Conservation (phyloP, 345 rosid genomes). For the Alliaria petiolata region DNA sequence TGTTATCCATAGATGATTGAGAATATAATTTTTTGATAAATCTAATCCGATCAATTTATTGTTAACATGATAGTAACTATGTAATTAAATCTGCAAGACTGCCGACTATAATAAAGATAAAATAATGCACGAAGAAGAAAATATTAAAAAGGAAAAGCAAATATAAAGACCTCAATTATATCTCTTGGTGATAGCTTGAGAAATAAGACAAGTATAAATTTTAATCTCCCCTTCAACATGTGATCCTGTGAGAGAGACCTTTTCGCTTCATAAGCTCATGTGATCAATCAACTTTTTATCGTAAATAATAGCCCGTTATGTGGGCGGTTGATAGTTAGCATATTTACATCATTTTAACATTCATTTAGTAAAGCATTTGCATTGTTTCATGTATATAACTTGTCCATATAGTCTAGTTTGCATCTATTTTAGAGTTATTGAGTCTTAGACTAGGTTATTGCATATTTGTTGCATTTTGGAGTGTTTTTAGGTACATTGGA, state of each 20-base stretch:
- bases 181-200: constrained; percentile 28
- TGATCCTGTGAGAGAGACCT: constrained; percentile 5
- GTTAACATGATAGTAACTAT: too few relatives aligned
- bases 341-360: too few relatives aligned
- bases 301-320: too few relatives aligned
- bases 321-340: too few relatives aligned
- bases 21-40: not conserved
- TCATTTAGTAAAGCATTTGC: too few relatives aligned
- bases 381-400: too few relatives aligned
- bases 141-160: not conserved
- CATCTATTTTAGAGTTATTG: too few relatives aligned
- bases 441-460: too few relatives aligned
- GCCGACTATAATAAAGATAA: not conserved
- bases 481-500: too few relatives aligned
- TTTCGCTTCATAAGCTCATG: constrained; percentile 14
- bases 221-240: constrained; percentile 9
- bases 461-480: too few relatives aligned
- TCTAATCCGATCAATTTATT: not conserved
- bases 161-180: not conserved
- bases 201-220: constrained; percentile 25
- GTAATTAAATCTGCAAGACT: too few relatives aligned
- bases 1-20: not conserved
- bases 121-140: not conserved
- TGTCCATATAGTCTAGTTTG: too few relatives aligned
- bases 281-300: not conserved